Percentiles rank a stretch among this genome's conserved stretches.
Conservation (phyloP, 176 grass and related monocot species). For the Otatea glauca region DNA sequence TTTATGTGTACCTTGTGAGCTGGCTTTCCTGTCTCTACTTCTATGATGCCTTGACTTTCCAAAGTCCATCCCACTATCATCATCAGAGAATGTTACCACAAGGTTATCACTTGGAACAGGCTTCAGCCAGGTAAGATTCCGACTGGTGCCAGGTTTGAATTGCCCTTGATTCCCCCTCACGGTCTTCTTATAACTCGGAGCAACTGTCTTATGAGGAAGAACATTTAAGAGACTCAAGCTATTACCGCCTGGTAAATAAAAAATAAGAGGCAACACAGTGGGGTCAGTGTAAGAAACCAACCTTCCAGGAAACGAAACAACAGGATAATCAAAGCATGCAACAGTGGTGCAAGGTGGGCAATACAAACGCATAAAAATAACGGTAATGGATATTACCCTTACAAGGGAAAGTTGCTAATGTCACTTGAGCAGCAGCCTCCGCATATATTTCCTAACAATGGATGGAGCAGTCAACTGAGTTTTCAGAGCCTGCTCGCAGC, state of each 20-base stretch:
- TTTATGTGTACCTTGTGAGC: constrained; percentile 49
- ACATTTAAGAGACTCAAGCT: constrained; percentile 41
- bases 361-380: neutral
- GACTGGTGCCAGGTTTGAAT: constrained; percentile 69
- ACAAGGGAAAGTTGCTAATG: constrained; percentile 13
- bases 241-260: constrained; percentile 54
- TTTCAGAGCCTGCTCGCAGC: constrained; percentile 31
- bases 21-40: constrained; percentile 42
- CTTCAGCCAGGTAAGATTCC: constrained; percentile 83
- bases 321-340: neutral
- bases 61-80: constrained; percentile 78
- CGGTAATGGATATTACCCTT: constrained; percentile 39
- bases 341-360: neutral
- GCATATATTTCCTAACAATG: constrained; percentile 27
- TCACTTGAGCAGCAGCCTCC: constrained; percentile 42
- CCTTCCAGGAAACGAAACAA: constrained; percentile 11
- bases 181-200: constrained; percentile 58
- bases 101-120: constrained; percentile 72
- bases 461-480: constrained; percentile 26
- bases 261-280: constrained; percentile 22
- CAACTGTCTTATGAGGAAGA: constrained; percentile 49
- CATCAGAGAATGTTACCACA: constrained; percentile 92
- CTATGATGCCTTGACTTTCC: constrained; percentile 48
- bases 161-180: constrained; percentile 58
- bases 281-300: constrained; percentile 30